These are phyloP conservation scores for Oryza glaberrima DNA, from an alignment of 176 grass and related monocot species.

Conservation along the genomic window DNA sequence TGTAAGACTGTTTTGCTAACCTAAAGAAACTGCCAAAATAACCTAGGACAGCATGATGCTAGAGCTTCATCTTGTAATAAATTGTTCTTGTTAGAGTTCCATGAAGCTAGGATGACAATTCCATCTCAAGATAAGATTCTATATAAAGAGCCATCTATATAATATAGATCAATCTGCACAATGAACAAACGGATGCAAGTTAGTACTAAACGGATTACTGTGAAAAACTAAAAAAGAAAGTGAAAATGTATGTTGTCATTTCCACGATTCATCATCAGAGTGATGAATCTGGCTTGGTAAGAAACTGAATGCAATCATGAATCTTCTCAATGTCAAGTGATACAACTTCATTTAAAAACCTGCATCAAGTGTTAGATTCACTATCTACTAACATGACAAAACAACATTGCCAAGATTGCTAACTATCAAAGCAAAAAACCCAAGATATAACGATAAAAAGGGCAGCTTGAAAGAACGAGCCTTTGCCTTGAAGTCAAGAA, in stretches of 20 bases:
- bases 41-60: conserved; percentile 44
- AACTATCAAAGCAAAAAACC: conserved; percentile 11
- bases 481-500: conserved; percentile 12
- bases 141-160: conserved; percentile 36
- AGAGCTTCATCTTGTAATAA: conserved; percentile 49
- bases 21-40: conserved; percentile 44
- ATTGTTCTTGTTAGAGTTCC: conserved; percentile 33
- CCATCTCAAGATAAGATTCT: conserved; percentile 43
- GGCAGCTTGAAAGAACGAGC: not conserved
- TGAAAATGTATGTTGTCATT: not conserved
- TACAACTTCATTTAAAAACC: not conserved
- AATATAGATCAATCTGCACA: conserved; percentile 57
- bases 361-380: not conserved
- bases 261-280: conserved; percentile 1
- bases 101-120: conserved; percentile 43
- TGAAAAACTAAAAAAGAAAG: not conserved
- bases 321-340: not conserved
- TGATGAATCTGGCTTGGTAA: not conserved
- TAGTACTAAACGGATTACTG: conserved; percentile 12
- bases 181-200: conserved; percentile 29
- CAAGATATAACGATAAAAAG: not conserved
- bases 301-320: not conserved
- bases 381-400: conserved; percentile 6
- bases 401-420: not conserved
- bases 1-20: conserved; percentile 34